Conservation (phyloP, 139 green algal species). For the Tetraselmis chui region DNA sequence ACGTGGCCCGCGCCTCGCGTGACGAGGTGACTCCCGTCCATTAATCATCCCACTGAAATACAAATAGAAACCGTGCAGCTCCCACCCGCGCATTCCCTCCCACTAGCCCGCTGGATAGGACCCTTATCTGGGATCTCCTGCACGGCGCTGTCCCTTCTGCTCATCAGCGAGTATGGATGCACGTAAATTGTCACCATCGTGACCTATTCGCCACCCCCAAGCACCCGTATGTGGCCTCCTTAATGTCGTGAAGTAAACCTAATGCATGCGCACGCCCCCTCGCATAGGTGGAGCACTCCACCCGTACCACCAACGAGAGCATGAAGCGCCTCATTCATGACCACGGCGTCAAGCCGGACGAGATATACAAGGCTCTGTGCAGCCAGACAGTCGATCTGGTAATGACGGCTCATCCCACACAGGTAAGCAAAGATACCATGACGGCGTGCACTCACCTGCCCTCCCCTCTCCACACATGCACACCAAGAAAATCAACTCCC, state of each 20-base stretch:
- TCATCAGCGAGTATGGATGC: too few species aligned
- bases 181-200: too few species aligned
- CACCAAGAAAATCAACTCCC: background rate
- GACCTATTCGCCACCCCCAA: too few species aligned
- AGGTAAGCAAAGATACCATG: constrained; percentile 29
- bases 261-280: background rate
- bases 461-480: background rate
- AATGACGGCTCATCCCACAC: constrained; percentile 85
- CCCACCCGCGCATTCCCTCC: too few species aligned
- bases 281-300: constrained; percentile 62
- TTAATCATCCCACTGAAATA: too few species aligned
- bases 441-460: background rate
- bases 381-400: constrained; percentile 77
- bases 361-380: constrained; percentile 71
- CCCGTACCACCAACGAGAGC: constrained; percentile 74
- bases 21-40: background rate
- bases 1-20: background rate
- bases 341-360: constrained; percentile 39
- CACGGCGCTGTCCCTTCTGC: too few species aligned
- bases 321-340: constrained; percentile 52
- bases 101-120: too few species aligned
- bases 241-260: too few species aligned
- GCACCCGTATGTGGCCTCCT: too few species aligned
- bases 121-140: too few species aligned
- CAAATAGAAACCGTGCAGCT: too few species aligned